Conservation (phyloP, 371 early-diverging fungal genomes). For the Coemansia sp. region DNA sequence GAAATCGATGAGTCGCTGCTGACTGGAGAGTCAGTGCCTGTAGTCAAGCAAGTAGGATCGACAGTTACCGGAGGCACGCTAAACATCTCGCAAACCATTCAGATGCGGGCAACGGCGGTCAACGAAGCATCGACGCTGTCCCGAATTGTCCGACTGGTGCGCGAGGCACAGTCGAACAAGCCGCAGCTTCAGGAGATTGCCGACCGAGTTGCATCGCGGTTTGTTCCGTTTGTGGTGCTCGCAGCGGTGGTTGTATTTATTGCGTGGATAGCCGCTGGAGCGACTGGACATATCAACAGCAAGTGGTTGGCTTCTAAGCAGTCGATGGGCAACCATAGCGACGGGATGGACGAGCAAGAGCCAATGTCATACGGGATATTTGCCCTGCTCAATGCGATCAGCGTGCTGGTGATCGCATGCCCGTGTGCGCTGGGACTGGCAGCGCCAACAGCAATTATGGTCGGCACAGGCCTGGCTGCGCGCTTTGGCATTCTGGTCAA, state of each 20-base stretch:
- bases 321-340: constrained; percentile 18
- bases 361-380: constrained; percentile 45
- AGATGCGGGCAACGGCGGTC: constrained; percentile 61
- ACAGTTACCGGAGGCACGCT: constrained; percentile 89
- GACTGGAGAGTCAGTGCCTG: constrained; percentile 70
- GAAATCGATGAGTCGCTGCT: constrained; percentile 73
- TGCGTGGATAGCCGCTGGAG: constrained; percentile 63
- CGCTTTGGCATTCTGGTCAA: constrained; percentile 83
- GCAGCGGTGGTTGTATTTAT: constrained; percentile 72
- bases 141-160: constrained; percentile 77
- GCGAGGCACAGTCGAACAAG: constrained; percentile 64
- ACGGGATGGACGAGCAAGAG: constrained; percentile 9
- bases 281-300: constrained; percentile 23
- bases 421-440: constrained; percentile 93
- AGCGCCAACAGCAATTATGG: constrained; percentile 96
- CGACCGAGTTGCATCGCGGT: constrained; percentile 80
- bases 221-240: constrained; percentile 84
- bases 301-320: constrained; percentile 35
- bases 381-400: constrained; percentile 62
- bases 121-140: constrained; percentile 84
- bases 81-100: constrained; percentile 74
- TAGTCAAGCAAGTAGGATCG: constrained; percentile 60
- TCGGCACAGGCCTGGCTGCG: constrained; percentile 92
- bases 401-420: constrained; percentile 94
- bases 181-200: constrained; percentile 77